phyloP scores from a whole-genome alignment of 805 yeast genomes.

The Ogataea ganodermae region DNA sequence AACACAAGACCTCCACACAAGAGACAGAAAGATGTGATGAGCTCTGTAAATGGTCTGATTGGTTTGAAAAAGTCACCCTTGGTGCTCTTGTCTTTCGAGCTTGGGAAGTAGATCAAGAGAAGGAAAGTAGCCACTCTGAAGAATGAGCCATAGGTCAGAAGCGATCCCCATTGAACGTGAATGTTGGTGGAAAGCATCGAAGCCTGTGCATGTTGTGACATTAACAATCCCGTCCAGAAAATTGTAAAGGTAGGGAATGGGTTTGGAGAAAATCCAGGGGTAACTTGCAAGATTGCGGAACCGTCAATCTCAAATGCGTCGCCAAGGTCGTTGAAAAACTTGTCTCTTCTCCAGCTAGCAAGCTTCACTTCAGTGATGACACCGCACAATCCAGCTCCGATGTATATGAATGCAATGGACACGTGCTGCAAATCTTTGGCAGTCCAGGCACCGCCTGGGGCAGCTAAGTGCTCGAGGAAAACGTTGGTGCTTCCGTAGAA shows the following conservation, averaged over 20 bases:
- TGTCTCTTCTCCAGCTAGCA: constrained; percentile 54
- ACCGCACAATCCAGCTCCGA: constrained; percentile 94
- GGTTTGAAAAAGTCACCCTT: constrained; percentile 40
- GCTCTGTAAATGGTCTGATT: constrained; percentile 82
- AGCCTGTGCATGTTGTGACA: constrained; percentile 94
- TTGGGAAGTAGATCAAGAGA: constrained; percentile 49
- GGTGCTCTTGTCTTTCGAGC: constrained; percentile 26
- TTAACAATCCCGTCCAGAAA: constrained; percentile 93
- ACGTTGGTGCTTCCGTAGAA: constrained; percentile 89
- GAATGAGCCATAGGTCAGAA: constrained; percentile 79
- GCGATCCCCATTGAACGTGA: constrained; percentile 91
- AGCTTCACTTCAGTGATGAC: constrained; percentile 73
- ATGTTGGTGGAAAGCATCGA: constrained; percentile 73
- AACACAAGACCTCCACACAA: constrained; percentile 89
- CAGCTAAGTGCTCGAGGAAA: constrained; percentile 85
- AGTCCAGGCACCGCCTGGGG: constrained; percentile 79
- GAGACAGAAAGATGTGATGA: constrained; percentile 75
- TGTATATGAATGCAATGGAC: constrained; percentile 86
- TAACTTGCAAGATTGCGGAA: constrained; percentile 29
- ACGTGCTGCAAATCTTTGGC: constrained; percentile 89
- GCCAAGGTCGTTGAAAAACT: constrained; percentile 26
- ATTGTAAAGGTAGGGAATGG: constrained; percentile 93
- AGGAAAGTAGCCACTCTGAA: constrained; percentile 69
- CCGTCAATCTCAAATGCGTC: constrained; percentile 21
- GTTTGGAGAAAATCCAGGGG: constrained; percentile 85